These are phyloP conservation scores for Lasiodiplodia theobromae DNA, from an alignment of 2,329 filamentous ascomycete genomes.

Conservation along the genomic window DNA sequence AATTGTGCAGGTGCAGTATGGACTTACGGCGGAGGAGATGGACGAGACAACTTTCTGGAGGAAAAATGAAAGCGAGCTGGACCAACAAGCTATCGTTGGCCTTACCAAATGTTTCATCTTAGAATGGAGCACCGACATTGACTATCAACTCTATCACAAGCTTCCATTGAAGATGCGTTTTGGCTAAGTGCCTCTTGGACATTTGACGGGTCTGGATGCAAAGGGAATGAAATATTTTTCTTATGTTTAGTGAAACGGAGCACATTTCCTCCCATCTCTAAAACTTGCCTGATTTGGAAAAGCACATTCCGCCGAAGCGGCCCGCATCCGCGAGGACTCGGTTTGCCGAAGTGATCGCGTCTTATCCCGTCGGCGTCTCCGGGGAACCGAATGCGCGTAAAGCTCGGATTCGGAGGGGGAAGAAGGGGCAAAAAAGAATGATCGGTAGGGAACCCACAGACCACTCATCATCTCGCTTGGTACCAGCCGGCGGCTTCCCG, in stretches of 20 bases:
- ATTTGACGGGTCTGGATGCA: too few species aligned
- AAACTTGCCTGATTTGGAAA: background rate
- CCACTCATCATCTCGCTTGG: background rate
- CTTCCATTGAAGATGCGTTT: background rate
- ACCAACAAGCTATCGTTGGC: background rate
- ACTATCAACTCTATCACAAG: constrained; percentile 13
- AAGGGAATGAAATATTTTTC: too few species aligned
- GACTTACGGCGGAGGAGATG: background rate
- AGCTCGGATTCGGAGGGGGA: background rate
- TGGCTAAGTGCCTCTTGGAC: background rate
- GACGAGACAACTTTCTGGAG: background rate
- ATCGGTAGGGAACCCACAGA: background rate
- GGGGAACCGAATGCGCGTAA: background rate
- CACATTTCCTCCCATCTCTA: too few species aligned
- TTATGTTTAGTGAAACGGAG: too few species aligned
- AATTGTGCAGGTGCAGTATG: background rate
- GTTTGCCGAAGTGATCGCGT: background rate
- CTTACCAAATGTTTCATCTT: constrained; percentile 6
- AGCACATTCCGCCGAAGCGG: background rate
- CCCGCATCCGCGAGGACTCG: background rate
- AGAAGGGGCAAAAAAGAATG: background rate
- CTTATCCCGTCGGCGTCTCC: background rate
- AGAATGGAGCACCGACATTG: constrained; percentile 5
- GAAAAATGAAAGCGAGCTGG: background rate
- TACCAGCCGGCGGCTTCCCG: background rate